These are phyloP conservation scores for Thielaviopsis punctulata DNA, from an alignment of 2,329 filamentous ascomycete species.

Conservation along the genomic window DNA sequence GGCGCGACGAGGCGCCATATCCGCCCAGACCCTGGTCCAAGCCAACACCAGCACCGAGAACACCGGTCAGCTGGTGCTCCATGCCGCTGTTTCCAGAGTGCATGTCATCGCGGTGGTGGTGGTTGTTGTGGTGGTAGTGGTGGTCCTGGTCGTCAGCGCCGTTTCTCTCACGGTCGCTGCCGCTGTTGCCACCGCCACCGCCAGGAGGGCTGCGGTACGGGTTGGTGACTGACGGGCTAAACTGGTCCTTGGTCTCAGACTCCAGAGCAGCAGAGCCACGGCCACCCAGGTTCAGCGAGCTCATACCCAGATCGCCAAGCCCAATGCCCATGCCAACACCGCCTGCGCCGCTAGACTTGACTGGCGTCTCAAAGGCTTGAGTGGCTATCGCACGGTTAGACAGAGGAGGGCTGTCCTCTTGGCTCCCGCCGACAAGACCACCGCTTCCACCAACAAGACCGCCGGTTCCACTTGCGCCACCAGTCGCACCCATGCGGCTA, in stretches of 20 bases:
- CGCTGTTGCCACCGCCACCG: too few species aligned
- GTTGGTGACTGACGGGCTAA: constrained; percentile 89
- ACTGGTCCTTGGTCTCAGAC: constrained; percentile 40
- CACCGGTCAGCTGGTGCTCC: constrained; percentile 2
- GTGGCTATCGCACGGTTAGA: constrained; percentile 14
- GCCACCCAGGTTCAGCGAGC: constrained; percentile 35
- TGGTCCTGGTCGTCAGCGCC: constrained; percentile 35
- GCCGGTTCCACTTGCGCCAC: background rate
- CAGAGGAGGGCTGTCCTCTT: constrained; percentile 39
- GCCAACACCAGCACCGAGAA: constrained; percentile 7
- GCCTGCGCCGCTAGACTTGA: constrained; percentile 27
- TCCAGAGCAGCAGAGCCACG: constrained; percentile 35
- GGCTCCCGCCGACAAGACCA: constrained; percentile 47
- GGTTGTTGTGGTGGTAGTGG: constrained; percentile 33
- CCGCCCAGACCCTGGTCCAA: constrained; percentile 24
- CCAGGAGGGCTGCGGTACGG: constrained; percentile 84
- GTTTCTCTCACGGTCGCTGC: constrained; percentile 30
- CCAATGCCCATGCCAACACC: background rate
- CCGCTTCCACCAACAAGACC: constrained; percentile 38
- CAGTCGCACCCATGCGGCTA: constrained; percentile 22
- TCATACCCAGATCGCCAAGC: constrained; percentile 43
- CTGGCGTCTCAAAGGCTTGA: constrained; percentile 24
- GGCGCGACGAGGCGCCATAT: constrained; percentile 39
- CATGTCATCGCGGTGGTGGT: constrained; percentile 27
- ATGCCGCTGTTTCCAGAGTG: background rate